Percentiles rank a stretch among this genome's conserved stretches.
These are phyloP conservation scores for Dioscorea cayenensis DNA, from an alignment of 116 monocot species.

Conservation along the genomic window DNA sequence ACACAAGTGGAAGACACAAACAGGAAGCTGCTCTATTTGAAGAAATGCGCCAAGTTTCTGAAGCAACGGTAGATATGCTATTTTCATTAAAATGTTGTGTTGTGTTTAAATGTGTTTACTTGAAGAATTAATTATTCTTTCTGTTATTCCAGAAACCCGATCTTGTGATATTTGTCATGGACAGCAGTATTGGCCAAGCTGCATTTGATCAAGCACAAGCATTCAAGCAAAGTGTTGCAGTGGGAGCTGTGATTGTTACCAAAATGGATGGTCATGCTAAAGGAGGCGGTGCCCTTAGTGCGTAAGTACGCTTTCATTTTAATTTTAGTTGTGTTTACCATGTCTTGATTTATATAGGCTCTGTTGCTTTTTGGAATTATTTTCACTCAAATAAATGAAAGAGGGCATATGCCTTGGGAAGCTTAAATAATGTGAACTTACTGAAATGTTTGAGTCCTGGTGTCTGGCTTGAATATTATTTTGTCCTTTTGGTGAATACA, in stretches of 20 bases:
- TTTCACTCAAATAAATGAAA: too few species aligned
- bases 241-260: slow-evolving; percentile 94
- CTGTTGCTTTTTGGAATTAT: not conserved
- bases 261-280: slow-evolving; percentile 99
- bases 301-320: slow-evolving; percentile 53
- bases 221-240: slow-evolving; percentile 92
- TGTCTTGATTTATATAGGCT: not conserved
- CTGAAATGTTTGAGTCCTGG: too few species aligned
- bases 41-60: slow-evolving; percentile 99
- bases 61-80: slow-evolving; percentile 57
- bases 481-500: too few species aligned
- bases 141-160: slow-evolving; percentile 82
- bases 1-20: slow-evolving; percentile 97
- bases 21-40: slow-evolving; percentile 97
- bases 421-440: too few species aligned
- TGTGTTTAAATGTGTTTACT: not conserved
- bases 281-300: slow-evolving; percentile 99
- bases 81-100: not conserved
- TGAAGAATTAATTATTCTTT: slow-evolving; percentile 1
- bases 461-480: too few species aligned
- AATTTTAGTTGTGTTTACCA: not conserved
- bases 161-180: slow-evolving; percentile 99
- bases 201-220: slow-evolving; percentile 98
- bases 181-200: slow-evolving; percentile 98
- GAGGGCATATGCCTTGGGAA: too few species aligned